These are phyloP conservation scores for Trichoderma oligosporum DNA, from an alignment of 2,329 filamentous ascomycete genomes.

Conservation along the genomic window DNA sequence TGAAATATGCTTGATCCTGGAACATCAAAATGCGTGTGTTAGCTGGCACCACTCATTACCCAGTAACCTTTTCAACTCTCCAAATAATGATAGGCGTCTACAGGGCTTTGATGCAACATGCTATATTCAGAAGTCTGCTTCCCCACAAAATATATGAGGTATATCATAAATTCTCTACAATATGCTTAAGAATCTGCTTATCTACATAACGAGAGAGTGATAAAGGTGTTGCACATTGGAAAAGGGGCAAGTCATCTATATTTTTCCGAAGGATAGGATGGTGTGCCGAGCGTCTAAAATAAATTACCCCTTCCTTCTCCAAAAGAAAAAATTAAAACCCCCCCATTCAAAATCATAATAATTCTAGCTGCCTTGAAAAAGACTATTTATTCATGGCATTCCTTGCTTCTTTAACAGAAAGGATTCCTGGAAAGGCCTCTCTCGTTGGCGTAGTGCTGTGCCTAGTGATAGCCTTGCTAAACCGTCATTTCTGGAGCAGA, in stretches of 20 bases:
- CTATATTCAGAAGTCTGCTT: neutral
- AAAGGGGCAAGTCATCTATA: neutral
- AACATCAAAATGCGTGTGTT: too few relatives aligned
- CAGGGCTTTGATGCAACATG: neutral
- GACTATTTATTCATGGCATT: neutral
- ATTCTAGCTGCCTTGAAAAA: neutral
- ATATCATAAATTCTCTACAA: neutral
- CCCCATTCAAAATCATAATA: too few relatives aligned
- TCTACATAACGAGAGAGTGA: neutral
- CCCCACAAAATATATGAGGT: neutral
- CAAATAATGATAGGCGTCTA: neutral
- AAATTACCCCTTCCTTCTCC: too few relatives aligned
- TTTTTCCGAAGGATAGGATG: too few relatives aligned
- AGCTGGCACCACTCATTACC: neutral
- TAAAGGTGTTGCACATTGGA: too few relatives aligned
- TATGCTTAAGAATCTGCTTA: neutral
- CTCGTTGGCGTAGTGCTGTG: neutral
- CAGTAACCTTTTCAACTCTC: neutral
- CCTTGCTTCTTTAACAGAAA: neutral
- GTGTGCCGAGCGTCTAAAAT: too few relatives aligned
- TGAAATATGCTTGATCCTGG: too few relatives aligned
- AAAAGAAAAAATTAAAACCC: too few relatives aligned
- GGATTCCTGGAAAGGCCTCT: neutral
- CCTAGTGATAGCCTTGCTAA: neutral
- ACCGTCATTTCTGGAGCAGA: neutral